Base-by-base conservation (phyloP, 306 rosid species). In the Cyamopsis tetragonoloba region DNA sequence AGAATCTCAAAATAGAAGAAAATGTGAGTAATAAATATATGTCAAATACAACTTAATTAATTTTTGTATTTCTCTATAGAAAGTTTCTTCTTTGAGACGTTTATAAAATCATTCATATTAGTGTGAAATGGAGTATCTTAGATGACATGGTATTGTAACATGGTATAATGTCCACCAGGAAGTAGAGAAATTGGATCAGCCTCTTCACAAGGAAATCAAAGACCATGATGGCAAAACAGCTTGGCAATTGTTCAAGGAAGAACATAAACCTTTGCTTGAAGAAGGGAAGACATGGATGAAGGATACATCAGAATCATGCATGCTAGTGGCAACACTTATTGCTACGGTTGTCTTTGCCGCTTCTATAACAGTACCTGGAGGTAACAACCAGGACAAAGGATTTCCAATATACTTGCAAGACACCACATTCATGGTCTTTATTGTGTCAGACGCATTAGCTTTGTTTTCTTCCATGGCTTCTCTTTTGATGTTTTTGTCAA, bases 261-360 rank as follows among this genome's bases (percentile, higher is more conserved):
- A 85, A 60, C 89, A 85, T 7, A 68, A 82, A 48, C 8, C 43
- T 6, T 74, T 82, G 51, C 79, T 38, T 37, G 81, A 73, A 65
- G 72, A 70, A 43, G 87, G 85, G 23, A 81, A 85, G 70, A 79
- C 44, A 30, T 85, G 89, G 89, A 79, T 77, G 74, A 86, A 79
- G 79, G 85, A 81, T 24, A 84, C 83, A 28, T 64, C 92, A 37
- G 84, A 77, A 60, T 81, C 85, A 19, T 83, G 85, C 20, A 71
- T 72, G 80, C 18, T 86, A 30, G 87, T 79, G 50, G 81, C 87
- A 63, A 70, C 89, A 62, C 82, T 86, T 5, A 84, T 86, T 8
- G 88, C 82, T 19, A 81, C 85, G 4, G 73, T 83, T 35, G 86
- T 77, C 15, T 77, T 77, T 49, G 82, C 87, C 6, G 85, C 87